phyloP scores from a whole-genome alignment of 2,329 filamentous ascomycete genomes.

The Aspergillus sergii region DNA sequence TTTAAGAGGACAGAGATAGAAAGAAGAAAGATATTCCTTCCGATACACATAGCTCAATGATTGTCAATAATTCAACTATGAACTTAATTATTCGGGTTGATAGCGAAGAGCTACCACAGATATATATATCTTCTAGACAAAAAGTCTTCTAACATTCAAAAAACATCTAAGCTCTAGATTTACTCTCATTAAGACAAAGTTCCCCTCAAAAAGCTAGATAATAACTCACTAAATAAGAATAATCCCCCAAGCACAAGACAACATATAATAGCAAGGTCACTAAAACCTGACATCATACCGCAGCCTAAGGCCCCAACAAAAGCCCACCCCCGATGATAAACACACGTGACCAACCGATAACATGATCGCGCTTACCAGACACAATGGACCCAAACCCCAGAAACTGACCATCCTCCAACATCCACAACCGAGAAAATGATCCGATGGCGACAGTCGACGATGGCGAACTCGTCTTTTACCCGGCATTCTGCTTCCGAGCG shows the following conservation, averaged over 20 bases:
- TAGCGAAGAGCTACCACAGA: no score
- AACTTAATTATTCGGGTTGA: not conserved
- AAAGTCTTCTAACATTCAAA: no score
- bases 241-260: not conserved
- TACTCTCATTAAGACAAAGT: not conserved
- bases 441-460: conserved; percentile 23
- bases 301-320: not conserved
- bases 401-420: not conserved
- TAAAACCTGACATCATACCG: not conserved
- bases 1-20: no score
- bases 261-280: no score
- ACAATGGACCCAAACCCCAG: not conserved
- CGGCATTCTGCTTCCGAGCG: conserved; percentile 60
- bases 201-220: not conserved
- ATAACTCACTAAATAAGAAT: not conserved
- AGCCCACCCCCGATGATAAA: not conserved
- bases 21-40: not conserved
- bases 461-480: conserved; percentile 51
- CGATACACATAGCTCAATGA: not conserved
- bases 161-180: not conserved
- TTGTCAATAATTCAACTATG: not conserved
- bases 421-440: conserved; percentile 8
- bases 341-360: not conserved
- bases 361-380: not conserved
- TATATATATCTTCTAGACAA: no score